A percentile compares a stretch with the other conserved stretches of the same genome.
phyloP scores from a whole-genome alignment of 2,329 filamentous ascomycete species.

The Cryphonectria naterciae region DNA sequence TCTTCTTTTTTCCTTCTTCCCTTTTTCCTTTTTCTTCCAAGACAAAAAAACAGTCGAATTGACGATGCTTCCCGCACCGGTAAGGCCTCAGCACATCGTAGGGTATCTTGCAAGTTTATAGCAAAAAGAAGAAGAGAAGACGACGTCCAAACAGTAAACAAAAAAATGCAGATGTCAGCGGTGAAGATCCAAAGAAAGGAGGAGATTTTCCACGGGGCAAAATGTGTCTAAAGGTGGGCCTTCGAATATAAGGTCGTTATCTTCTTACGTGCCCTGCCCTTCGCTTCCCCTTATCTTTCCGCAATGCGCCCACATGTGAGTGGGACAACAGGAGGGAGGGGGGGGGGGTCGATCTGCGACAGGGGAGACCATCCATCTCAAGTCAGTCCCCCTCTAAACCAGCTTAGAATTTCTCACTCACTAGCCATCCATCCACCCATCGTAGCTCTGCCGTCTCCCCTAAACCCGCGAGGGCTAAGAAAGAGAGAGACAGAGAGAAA shows the following conservation, averaged over 20 bases:
- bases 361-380: not conserved
- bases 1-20: not conserved
- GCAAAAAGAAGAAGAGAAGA: not conserved
- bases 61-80: conserved; percentile 30
- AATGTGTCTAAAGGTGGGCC: conserved; percentile 19
- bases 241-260: conserved; percentile 19
- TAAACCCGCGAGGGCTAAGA: not conserved
- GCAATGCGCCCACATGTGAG: not conserved
- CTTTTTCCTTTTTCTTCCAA: not conserved
- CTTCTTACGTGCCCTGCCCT: conserved; percentile 11
- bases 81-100: conserved; percentile 30
- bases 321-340: not conserved
- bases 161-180: conserved; percentile 6
- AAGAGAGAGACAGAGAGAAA: not conserved
- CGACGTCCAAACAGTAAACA: not conserved
- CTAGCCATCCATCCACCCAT: not conserved
- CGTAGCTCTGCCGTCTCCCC: not conserved
- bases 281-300: conserved; percentile 4
- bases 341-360: not conserved
- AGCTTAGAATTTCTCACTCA: not conserved
- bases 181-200: conserved; percentile 17
- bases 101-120: not conserved
- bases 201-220: conserved; percentile 23
- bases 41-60: not conserved
- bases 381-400: not conserved